phyloP scores from a whole-genome alignment of 768 basidiomycete species.

The Panaeolus papilionaceus region DNA sequence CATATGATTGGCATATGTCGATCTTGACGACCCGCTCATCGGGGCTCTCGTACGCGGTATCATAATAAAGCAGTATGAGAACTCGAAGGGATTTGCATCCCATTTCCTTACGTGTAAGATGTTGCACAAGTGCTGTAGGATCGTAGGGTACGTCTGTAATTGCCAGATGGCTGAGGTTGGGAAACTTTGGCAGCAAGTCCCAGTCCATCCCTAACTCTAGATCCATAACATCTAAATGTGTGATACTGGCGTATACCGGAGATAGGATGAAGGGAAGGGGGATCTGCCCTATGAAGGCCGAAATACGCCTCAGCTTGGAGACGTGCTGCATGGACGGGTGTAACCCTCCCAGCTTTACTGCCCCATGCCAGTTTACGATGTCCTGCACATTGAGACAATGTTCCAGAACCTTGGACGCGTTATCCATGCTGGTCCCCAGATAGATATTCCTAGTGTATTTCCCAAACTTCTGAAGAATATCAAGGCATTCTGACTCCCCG shows the following conservation, averaged over 20 bases:
- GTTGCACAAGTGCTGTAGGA: not conserved
- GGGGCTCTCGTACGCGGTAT: not conserved
- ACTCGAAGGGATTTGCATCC: conserved; percentile 1
- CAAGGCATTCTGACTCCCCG: not conserved
- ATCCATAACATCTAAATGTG: not conserved
- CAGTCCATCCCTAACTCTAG: not conserved
- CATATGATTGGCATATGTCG: not conserved
- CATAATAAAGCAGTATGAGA: not conserved
- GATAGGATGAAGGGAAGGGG: not conserved
- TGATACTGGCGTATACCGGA: not conserved
- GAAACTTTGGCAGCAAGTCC: not conserved
- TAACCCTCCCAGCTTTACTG: not conserved
- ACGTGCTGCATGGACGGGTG: not conserved
- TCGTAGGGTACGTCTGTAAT: not conserved
- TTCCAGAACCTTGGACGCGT: not conserved
- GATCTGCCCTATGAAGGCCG: not conserved
- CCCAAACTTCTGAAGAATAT: not conserved
- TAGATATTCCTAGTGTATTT: not conserved
- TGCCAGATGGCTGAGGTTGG: not conserved
- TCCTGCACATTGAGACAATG: not conserved
- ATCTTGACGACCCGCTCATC: not conserved
- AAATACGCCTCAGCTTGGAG: not conserved
- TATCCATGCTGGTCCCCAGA: not conserved
- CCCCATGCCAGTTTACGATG: not conserved
- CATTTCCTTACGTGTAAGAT: not conserved